Evolutionary conservation across 2,329 filamentous ascomycete species (phyloP), one percentile per base, ranked within the genome.

Genomic region (Graphilbum fragrans): DNA sequence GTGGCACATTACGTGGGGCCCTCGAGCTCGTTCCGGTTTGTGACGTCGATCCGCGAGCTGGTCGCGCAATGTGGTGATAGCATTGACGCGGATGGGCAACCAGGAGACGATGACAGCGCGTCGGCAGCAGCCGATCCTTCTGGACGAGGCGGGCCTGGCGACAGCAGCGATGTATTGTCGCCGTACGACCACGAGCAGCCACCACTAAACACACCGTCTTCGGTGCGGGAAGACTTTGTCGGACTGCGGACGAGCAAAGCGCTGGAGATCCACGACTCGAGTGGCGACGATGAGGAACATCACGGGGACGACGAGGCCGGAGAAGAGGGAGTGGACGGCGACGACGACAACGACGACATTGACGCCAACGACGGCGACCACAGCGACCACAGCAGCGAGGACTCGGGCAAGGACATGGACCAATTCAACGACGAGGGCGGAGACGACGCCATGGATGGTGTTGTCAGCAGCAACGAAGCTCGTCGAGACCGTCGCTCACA

Each of bases 21-120:
- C 2, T 49, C 47, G 6, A 49, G 47, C 32, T 49, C 47, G 21
- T 49, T 49, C 39, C 38, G 43, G 7, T 49, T 49, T 25, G 42
- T 49, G 16, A 47, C 41, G 14, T 43, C 45, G 4, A 49, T 49
- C 33, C 47, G 47, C 0, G 39, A 37, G 7, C 43, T 49, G 2
- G 45, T 49, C 1, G 46, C 47, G 9, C 38, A 45, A 41, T 47
- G 42, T 20, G 45, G 41, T 20, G 37, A 46, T 31, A 42, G 21
- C 33, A 41, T 45, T 14, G 38, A 31, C n/a, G 32, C 20, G 18
- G 23, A 33, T 11, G 36, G 7, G n/a, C n/a, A n/a, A n/a, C n/a
- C n/a, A n/a, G n/a, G 25, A n/a, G 32, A 12, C n/a, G 36, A 29
- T 16, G 33, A 21, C n/a, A 36, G 25, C 19, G 37, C 12, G 27